Percentiles rank a stretch among this genome's conserved stretches.
Evolutionary conservation across 1,139 yeast genomes (phyloP).

Genomic region (Nematodospora anomalae): DNA sequence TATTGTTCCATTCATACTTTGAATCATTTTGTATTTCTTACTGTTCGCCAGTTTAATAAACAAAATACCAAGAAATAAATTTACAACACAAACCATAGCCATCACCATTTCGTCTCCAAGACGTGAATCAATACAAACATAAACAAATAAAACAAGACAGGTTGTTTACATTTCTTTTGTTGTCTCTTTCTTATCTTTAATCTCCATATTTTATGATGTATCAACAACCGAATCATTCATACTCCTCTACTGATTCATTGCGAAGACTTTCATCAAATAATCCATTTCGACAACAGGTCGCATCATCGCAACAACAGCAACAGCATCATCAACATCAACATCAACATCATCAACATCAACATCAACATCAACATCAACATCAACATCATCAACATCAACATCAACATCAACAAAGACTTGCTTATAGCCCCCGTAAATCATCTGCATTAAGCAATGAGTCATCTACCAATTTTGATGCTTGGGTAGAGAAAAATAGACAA

Average conservation of each 20-base stretch:
- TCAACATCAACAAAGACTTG: constrained; percentile 5
- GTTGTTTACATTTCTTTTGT: no score
- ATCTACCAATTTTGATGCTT: constrained; percentile 43
- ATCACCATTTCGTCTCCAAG: not conserved
- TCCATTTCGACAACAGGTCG: constrained; percentile 46
- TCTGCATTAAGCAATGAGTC: constrained; percentile 18
- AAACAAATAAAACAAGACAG: not conserved
- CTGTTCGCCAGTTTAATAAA: not conserved
- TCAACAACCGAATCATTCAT: constrained; percentile 40
- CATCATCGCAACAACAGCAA: constrained; percentile 9
- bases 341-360: constrained; percentile 17
- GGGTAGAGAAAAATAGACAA: constrained; percentile 52
- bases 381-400: constrained; percentile 6
- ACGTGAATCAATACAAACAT: not conserved
- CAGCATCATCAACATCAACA: constrained; percentile 10
- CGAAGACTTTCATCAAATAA: constrained; percentile 59
- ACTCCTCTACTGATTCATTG: constrained; percentile 36
- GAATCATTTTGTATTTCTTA: not conserved
- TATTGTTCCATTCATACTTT: no score
- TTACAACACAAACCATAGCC: constrained; percentile 1
- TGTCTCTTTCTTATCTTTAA: not conserved
- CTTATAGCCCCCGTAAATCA: constrained; percentile 16
- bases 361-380: constrained; percentile 1
- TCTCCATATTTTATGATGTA: constrained; percentile 26
- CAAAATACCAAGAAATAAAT: no score